Evolutionary conservation across 73 alveolate species (phyloP).

Genomic region (Uronychia binucleata): DNA sequence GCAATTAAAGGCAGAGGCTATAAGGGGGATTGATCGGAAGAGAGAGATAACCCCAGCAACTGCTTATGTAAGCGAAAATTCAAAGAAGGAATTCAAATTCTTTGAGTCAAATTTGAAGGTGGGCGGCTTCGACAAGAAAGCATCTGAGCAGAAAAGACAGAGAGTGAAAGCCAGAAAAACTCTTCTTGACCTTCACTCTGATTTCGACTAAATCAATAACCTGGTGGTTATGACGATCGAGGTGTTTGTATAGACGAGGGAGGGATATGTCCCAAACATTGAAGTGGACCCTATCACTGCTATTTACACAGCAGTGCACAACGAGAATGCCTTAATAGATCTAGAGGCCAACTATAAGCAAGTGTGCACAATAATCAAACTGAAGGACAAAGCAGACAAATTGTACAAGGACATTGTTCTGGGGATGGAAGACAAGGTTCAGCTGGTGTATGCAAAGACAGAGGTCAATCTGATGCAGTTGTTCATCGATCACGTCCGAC

Average conservation of each 20-base stretch:
- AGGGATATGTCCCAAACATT: conserved; percentile 36
- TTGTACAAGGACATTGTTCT: conserved; percentile 10
- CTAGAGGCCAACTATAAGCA: conserved; percentile 1
- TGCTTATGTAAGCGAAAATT: neutral
- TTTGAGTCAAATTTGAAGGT: neutral
- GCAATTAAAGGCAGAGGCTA: neutral
- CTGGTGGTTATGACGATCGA: conserved; percentile 37
- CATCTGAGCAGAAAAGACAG: neutral
- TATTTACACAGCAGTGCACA: conserved; percentile 28
- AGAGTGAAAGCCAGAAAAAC: conserved; percentile 14
- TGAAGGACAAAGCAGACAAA: neutral
- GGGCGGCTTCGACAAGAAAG: conserved; percentile 9
- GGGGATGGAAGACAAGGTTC: conserved; percentile 18
- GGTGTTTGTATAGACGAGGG: conserved; percentile 37
- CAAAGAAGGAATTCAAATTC: neutral
- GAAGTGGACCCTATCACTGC: conserved; percentile 46
- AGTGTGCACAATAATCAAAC: neutral
- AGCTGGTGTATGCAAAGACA: conserved; percentile 12
- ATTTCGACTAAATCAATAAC: conserved; percentile 44
- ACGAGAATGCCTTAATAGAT: conserved; percentile 50
- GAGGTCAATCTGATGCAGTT: conserved; percentile 40
- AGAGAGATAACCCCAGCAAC: neutral
- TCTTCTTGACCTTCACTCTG: conserved; percentile 44
- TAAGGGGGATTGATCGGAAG: neutral
- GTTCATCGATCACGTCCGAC: conserved; percentile 41